These are phyloP conservation scores for Beta vulgaris DNA, from an alignment of 148 eudicot species.

Conservation along the genomic window DNA sequence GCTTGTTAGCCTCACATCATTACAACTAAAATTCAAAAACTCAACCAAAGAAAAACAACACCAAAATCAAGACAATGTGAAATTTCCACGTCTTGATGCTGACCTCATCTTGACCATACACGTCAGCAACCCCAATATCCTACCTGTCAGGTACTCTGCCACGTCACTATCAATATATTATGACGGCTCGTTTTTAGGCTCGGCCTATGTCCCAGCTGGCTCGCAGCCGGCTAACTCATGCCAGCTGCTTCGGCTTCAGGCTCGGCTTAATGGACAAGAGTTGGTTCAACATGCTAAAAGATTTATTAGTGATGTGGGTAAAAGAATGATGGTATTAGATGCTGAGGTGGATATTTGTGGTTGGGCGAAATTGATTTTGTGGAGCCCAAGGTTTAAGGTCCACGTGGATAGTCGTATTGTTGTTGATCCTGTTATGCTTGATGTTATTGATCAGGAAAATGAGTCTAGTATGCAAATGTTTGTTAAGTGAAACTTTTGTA, in stretches of 20 bases:
- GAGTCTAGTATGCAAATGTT: constrained; percentile 36
- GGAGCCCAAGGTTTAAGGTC: constrained; percentile 68
- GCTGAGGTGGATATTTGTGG: constrained; percentile 73
- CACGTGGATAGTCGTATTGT: constrained; percentile 78
- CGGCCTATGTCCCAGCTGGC: constrained; percentile 62
- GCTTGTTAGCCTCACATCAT: constrained; percentile 58
- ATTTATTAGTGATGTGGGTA: constrained; percentile 51
- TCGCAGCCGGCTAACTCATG: constrained; percentile 58
- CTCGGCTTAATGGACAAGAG: constrained; percentile 55
- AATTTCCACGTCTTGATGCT: constrained; percentile 50
- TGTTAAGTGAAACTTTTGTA: background rate
- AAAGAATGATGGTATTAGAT: constrained; percentile 58
- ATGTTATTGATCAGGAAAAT: constrained; percentile 74
- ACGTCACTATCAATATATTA: constrained; percentile 69
- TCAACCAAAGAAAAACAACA: background rate
- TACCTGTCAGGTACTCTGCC: constrained; percentile 55
- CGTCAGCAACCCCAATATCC: constrained; percentile 81
- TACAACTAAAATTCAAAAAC: constrained; percentile 29
- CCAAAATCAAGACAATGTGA: constrained; percentile 21
- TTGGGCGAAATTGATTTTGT: constrained; percentile 53
- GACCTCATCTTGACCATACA: constrained; percentile 68
- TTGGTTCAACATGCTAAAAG: constrained; percentile 56
- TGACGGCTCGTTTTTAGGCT: constrained; percentile 56
- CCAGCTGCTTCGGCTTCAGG: constrained; percentile 57
- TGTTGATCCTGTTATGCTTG: constrained; percentile 72